phyloP scores from a whole-genome alignment of 2,329 filamentous ascomycete genomes.

The Nemania abortiva region DNA sequence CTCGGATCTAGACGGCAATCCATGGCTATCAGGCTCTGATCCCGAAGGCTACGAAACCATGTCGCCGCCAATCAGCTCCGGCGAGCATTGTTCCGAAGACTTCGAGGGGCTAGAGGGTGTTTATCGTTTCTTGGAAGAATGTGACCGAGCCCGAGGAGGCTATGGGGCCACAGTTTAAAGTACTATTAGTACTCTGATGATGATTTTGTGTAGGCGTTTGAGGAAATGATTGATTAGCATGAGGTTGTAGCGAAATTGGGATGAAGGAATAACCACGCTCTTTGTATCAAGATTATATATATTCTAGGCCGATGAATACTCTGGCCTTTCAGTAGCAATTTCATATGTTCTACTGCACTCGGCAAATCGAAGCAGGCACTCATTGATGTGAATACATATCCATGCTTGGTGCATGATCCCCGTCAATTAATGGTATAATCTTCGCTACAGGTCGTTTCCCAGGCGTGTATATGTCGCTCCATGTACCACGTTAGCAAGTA shows the following conservation, averaged over 20 bases:
- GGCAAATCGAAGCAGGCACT: not conserved
- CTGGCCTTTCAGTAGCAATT: conserved; percentile 24
- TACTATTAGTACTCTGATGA: conserved; percentile 4
- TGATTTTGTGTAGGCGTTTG: conserved; percentile 23
- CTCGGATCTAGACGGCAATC: conserved; percentile 59
- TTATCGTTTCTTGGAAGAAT: conserved; percentile 70
- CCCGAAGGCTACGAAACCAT: conserved; percentile 62
- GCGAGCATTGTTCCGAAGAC: conserved; percentile 60
- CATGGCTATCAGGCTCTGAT: conserved; percentile 62
- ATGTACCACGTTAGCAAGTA: not conserved
- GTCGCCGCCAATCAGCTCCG: conserved; percentile 61
- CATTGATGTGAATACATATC: conserved; percentile 1
- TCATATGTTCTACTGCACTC: conserved; percentile 33
- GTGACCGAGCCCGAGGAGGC: conserved; percentile 56
- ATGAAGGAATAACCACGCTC: conserved; percentile 39
- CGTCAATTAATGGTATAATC: not conserved
- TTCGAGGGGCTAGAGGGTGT: conserved; percentile 69
- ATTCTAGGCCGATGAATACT: conserved; percentile 13
- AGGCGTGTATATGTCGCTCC: not conserved
- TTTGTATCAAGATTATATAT: conserved; percentile 32
- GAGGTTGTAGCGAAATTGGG: conserved; percentile 8
- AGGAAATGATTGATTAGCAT: conserved; percentile 15
- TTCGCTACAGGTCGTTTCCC: not conserved
- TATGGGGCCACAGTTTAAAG: conserved; percentile 20
- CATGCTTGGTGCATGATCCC: not conserved